Evolutionary conservation across 2,329 filamentous ascomycete genomes (phyloP), one percentile per base, ranked within the genome.

Genomic region (Talaromyces islandicus): DNA sequence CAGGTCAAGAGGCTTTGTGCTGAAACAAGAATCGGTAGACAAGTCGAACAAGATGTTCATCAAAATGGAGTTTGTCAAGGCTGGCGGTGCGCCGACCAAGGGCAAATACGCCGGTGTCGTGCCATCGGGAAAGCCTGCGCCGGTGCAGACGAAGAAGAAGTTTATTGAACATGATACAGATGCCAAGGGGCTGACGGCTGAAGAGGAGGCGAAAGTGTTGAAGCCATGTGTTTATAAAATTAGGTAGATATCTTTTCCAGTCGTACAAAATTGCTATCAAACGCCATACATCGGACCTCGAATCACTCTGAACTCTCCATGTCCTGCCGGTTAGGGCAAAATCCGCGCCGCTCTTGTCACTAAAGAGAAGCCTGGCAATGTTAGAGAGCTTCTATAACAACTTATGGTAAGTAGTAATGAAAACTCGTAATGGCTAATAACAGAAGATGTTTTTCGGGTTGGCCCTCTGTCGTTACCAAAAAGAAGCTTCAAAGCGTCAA

Each of bases 201-300:
- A 86, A 62, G 83, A 84, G 63, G 85, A 87, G 65, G 81, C 81
- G 5, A 86, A 88, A 66, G 90, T 93, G 59, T 75, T 99, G 67
- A 97, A 97, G 80, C 94, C 94, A 19, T 97, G 94, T 78, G 86
- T 97, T 63, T 97, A 97, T 77, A 97, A 97, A 80, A 84, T 92
- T 66, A 85, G 93, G 68, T 95, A 81, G 71, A 24, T 7, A 7
- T 21, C 19, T 10, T 24, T 46, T 19, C 9, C 4, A 24, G 24
- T 46, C 24, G 21, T 46, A 46, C 6, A 7, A n/a, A 46, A 24
- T 19, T 38, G 14, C 7, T n/a, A 9, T 38, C 5, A 38, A 35
- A 32, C 2, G 30, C n/a, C n/a, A n/a, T n/a, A n/a, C n/a, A n/a
- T n/a, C n/a, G n/a, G n/a, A n/a, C n/a, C n/a, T n/a, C n/a, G n/a